Percentiles rank a stretch among this genome's conserved stretches.
Conservation (phyloP, 2,329 filamentous ascomycete genomes). For the Verticillium dahliae region DNA sequence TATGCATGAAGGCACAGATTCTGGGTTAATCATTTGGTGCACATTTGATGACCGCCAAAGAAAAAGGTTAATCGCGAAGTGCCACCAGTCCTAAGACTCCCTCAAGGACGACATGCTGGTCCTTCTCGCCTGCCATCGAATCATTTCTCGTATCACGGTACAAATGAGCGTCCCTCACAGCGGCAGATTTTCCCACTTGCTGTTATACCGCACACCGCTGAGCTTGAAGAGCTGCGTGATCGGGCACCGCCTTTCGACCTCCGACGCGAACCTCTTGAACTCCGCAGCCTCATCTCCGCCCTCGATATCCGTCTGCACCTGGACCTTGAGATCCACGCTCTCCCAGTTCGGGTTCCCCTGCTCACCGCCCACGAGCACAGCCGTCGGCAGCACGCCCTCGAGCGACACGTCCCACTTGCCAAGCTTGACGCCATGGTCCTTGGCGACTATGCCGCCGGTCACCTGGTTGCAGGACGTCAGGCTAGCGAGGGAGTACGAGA, state of each 20-base stretch:
- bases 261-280: conserved; percentile 15
- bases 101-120: no score
- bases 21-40: not conserved
- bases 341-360: conserved; percentile 22
- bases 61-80: no score
- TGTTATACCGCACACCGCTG: conserved; percentile 17
- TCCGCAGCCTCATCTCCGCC: conserved; percentile 8
- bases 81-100: no score
- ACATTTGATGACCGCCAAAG: not conserved
- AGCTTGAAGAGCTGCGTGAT: conserved; percentile 20
- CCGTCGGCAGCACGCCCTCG: conserved; percentile 16
- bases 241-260: conserved; percentile 20
- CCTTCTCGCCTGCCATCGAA: no score
- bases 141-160: not conserved
- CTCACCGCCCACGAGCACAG: conserved; percentile 16
- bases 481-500: conserved; percentile 20
- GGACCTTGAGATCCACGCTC: conserved; percentile 12
- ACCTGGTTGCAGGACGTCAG: conserved; percentile 23
- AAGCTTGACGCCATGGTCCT: conserved; percentile 17
- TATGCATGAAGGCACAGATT: conserved; percentile 29
- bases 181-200: conserved; percentile 18
- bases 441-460: conserved; percentile 19
- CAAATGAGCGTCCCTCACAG: not conserved
- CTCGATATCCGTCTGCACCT: conserved; percentile 17
- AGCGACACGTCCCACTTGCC: conserved; percentile 19